Evolutionary conservation across 2,329 filamentous ascomycete species (phyloP).

Genomic region (Phaeosphaeriaceae sp.): DNA sequence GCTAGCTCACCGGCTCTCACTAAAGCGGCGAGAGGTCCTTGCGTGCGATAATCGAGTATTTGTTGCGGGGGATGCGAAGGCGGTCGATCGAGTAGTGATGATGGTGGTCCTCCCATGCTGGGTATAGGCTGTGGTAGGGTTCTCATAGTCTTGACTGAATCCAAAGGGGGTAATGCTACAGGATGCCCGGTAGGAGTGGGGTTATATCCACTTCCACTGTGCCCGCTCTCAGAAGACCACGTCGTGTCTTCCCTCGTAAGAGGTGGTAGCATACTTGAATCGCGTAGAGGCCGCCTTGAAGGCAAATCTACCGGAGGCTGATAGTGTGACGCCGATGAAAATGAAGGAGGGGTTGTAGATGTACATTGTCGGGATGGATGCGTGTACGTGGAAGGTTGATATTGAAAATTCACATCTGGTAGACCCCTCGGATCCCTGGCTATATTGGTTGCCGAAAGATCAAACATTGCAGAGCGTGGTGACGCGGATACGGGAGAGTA

Average conservation of each 20-base stretch:
- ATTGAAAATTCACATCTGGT: conserved; percentile 26
- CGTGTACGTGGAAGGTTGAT: conserved; percentile 24
- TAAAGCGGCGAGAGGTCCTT: conserved; percentile 46
- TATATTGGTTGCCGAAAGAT: conserved; percentile 23
- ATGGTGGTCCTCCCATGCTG: conserved; percentile 34
- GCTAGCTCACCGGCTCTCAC: conserved; percentile 47
- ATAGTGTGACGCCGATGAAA: conserved; percentile 27
- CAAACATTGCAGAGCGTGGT: conserved; percentile 38
- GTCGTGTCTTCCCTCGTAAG: conserved; percentile 50
- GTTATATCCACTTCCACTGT: conserved; percentile 30
- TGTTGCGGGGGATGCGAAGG: conserved; percentile 25
- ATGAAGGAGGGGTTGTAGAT: conserved; percentile 27
- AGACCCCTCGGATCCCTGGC: conserved; percentile 28
- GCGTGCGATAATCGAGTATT: conserved; percentile 37
- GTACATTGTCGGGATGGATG: conserved; percentile 19
- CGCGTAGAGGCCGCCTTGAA: conserved; percentile 40
- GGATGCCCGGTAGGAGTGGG: conserved; percentile 15
- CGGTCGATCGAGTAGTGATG: conserved; percentile 41
- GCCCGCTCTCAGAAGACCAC: conserved; percentile 47
- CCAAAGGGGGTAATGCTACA: conserved; percentile 28
- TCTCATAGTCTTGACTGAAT: conserved; percentile 43
- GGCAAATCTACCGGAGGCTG: conserved; percentile 33
- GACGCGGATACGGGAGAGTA: conserved; percentile 46
- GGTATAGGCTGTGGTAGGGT: conserved; percentile 48
- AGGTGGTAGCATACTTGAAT: conserved; percentile 37